A percentile compares a stretch with the other conserved stretches of the same genome.
Conservation (phyloP, 2,329 filamentous ascomycete species). For the Venturia asperata region DNA sequence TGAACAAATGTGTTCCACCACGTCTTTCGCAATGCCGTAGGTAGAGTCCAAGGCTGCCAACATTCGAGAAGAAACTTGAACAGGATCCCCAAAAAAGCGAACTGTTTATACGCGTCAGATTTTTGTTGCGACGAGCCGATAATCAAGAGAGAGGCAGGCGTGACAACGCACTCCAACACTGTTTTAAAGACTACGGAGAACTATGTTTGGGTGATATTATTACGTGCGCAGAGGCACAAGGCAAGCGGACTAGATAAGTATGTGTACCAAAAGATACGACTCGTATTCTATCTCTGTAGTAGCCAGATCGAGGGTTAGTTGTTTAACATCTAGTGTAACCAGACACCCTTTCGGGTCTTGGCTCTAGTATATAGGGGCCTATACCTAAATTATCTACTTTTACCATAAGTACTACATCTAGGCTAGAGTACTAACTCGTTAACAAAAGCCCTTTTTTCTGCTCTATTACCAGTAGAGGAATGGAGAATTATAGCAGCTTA, state of each 20-base stretch:
- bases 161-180: constrained; percentile 64
- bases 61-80: constrained; percentile 66
- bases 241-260: constrained; percentile 56
- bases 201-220: constrained; percentile 54
- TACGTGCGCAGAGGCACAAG: constrained; percentile 55
- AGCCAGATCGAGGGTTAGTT: constrained; percentile 33
- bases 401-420: too few species aligned
- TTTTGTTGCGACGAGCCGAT: constrained; percentile 58
- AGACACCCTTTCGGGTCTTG: too few species aligned
- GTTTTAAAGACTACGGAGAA: constrained; percentile 58
- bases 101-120: neutral
- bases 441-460: too few species aligned
- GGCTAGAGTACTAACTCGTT: too few species aligned
- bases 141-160: constrained; percentile 60
- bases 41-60: constrained; percentile 67
- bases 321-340: too few species aligned
- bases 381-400: too few species aligned
- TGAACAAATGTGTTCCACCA: neutral
- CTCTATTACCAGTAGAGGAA: too few species aligned
- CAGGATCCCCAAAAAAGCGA: constrained; percentile 56
- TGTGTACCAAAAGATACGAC: constrained; percentile 29
- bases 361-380: too few species aligned
- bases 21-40: constrained; percentile 53
- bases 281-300: constrained; percentile 31
- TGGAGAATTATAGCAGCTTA: too few species aligned